A percentile compares a stretch with the other conserved stretches of the same genome.
Evolutionary conservation across 2,329 filamentous ascomycete species (phyloP).

Genomic region (Xylogone sp.): DNA sequence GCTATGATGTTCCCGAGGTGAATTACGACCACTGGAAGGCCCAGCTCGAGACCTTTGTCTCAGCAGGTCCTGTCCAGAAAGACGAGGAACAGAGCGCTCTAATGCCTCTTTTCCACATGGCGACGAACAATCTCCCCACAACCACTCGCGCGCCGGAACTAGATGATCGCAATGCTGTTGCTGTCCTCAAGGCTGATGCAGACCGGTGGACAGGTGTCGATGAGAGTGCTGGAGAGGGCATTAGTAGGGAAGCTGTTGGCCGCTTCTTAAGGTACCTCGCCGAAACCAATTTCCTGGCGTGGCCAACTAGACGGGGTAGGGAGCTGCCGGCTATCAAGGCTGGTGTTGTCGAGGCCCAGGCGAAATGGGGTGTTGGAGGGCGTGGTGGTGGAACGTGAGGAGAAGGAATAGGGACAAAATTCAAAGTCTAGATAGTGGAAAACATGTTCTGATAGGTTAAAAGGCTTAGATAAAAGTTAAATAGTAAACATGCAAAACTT

Average conservation of each 20-base stretch:
- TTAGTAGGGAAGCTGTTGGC: constrained; percentile 13
- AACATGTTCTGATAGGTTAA: too few relatives aligned
- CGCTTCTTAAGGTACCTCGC: constrained; percentile 15
- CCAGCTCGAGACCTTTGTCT: constrained; percentile 53
- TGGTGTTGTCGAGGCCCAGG: constrained; percentile 5
- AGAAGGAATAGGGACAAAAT: too few relatives aligned
- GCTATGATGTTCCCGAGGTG: constrained; percentile 64
- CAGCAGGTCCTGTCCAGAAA: constrained; percentile 44
- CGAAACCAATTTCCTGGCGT: constrained; percentile 14
- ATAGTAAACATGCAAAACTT: too few relatives aligned
- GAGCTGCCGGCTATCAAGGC: constrained; percentile 8
- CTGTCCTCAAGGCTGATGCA: constrained; percentile 59
- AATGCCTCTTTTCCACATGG: constrained; percentile 66
- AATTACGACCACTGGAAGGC: constrained; percentile 66
- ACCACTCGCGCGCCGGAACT: constrained; percentile 65
- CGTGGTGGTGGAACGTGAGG: too few relatives aligned
- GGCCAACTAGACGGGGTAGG: constrained; percentile 9
- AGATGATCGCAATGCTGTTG: constrained; percentile 61
- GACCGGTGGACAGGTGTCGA: constrained; percentile 14
- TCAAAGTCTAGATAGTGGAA: too few relatives aligned
- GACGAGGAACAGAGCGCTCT: constrained; percentile 61
- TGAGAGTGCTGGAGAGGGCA: constrained; percentile 14
- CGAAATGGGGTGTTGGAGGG: constrained; percentile 8
- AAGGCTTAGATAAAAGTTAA: too few relatives aligned
- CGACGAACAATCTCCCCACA: constrained; percentile 59